Evolutionary conservation across 305 asterid genomes (phyloP), one percentile per base, ranked within the genome.

Genomic region (Fraxinus dipetala): DNA sequence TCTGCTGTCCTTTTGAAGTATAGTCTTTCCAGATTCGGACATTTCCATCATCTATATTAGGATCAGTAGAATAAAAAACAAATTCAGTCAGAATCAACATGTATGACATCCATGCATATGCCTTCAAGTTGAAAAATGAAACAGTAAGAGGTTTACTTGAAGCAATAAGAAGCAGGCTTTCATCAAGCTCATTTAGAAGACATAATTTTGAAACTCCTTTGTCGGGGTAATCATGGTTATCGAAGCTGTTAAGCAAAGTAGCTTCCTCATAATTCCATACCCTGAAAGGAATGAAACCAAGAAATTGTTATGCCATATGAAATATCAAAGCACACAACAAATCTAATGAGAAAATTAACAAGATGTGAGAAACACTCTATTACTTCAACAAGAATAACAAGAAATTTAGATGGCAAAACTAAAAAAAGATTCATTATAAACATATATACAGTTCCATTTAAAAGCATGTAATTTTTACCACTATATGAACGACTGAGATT

Each of bases 261-360:
- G 97, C 97, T 83, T 93, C 97, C 90, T 96, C 98, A 32, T 96
- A 96, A 89, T 96, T 96, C 99, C 99, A 96, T 13, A 96, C 93
- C 94, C 99, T 96, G 84, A 76, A 10, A 83, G 59, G 85, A 81
- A 32, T 72, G 63, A 87, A 40, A 83, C 81, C 79, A 51, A 83
- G 72, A 84, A 22, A 72, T 80, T 72, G 75, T 84, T 81, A 82
- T 24, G 65, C 75, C 78, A 56, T 56, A 78, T 36, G 59, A 9
- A 76, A 70, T 32, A 70, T 65, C 73, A 65, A 70, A 14, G 76
- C 20, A 6, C 43, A 16, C 2, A 3, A 72, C 7, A 34, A 72
- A 72, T n/a, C 45, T 34, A 16, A 34, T n/a, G 6, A 72, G 45
- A 32, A 48, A 72, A 34, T 67, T 67, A 11, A 30, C 20, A 26